These are phyloP conservation scores for Ganoderma lingzhi DNA, from an alignment of 1,284 basidiomycete species.

Conservation along the genomic window DNA sequence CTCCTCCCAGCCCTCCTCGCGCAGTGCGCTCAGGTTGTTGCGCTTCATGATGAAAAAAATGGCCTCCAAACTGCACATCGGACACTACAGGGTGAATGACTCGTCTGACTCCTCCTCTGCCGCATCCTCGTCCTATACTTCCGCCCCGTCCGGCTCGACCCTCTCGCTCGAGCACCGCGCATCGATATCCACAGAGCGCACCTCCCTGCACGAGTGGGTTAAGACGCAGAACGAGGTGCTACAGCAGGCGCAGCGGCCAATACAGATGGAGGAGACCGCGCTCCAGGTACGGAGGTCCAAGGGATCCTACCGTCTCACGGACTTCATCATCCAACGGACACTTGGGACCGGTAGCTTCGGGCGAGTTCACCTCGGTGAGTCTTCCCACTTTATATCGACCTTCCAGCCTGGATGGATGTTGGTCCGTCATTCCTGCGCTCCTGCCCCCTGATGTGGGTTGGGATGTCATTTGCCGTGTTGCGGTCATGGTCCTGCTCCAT, in stretches of 20 bases:
- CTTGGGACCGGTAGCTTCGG: constrained; percentile 96
- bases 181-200: constrained; percentile 70
- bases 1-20: constrained; percentile 15
- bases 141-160: constrained; percentile 25
- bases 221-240: constrained; percentile 37
- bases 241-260: constrained; percentile 16
- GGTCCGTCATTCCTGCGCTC: not conserved
- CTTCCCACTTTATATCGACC: not conserved
- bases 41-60: constrained; percentile 51
- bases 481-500: not conserved
- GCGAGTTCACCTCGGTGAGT: constrained; percentile 88
- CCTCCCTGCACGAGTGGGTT: constrained; percentile 62
- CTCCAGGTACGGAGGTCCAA: constrained; percentile 53
- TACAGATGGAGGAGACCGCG: constrained; percentile 9
- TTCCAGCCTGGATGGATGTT: constrained; percentile 15
- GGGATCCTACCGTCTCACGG: constrained; percentile 71
- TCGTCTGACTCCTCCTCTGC: constrained; percentile 34
- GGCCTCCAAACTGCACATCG: constrained; percentile 50
- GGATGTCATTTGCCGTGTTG: not conserved
- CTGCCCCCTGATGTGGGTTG: not conserved
- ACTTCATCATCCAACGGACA: constrained; percentile 82
- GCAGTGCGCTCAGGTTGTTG: constrained; percentile 23
- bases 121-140: constrained; percentile 32
- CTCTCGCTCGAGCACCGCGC: constrained; percentile 53
- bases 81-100: constrained; percentile 30